Evolutionary conservation across 1,284 basidiomycete genomes (phyloP).

Genomic region (Xerocomus nothofagi): DNA sequence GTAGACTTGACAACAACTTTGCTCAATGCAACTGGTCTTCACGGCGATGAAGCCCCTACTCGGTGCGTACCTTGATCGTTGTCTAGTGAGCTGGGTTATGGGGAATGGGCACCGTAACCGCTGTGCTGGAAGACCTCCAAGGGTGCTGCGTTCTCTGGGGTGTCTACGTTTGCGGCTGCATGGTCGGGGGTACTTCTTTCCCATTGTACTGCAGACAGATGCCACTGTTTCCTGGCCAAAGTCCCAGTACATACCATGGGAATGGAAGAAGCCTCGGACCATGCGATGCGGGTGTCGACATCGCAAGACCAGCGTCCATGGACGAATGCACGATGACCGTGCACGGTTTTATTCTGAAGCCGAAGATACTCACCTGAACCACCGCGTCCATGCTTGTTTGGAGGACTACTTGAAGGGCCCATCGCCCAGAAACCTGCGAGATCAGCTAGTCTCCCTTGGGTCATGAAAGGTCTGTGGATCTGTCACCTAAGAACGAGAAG

Average conservation of each 20-base stretch:
- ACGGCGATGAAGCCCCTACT: neutral
- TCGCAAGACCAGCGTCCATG: constrained; percentile 24
- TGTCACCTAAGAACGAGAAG: constrained; percentile 6
- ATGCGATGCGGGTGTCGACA: constrained; percentile 33
- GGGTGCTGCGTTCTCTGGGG: constrained; percentile 22
- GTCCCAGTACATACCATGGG: constrained; percentile 45
- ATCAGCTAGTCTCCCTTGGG: constrained; percentile 5
- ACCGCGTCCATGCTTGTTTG: neutral
- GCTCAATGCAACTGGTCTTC: neutral
- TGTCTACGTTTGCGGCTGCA: constrained; percentile 32
- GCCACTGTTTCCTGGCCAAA: constrained; percentile 33
- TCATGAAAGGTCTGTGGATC: neutral
- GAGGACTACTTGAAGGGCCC: constrained; percentile 8
- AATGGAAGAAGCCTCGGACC: constrained; percentile 46
- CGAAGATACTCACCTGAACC: constrained; percentile 8
- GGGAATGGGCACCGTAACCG: constrained; percentile 5
- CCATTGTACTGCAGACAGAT: constrained; percentile 38
- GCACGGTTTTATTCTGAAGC: neutral
- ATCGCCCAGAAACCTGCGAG: neutral
- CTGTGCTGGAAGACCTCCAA: neutral
- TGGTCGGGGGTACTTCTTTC: constrained; percentile 39
- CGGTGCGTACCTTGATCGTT: constrained; percentile 19
- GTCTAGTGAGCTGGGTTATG: constrained; percentile 21
- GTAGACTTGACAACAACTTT: neutral
- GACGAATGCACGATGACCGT: neutral